Evolutionary conservation across 805 yeast species (phyloP).

Genomic region (Yarrowia yakushimensis): DNA sequence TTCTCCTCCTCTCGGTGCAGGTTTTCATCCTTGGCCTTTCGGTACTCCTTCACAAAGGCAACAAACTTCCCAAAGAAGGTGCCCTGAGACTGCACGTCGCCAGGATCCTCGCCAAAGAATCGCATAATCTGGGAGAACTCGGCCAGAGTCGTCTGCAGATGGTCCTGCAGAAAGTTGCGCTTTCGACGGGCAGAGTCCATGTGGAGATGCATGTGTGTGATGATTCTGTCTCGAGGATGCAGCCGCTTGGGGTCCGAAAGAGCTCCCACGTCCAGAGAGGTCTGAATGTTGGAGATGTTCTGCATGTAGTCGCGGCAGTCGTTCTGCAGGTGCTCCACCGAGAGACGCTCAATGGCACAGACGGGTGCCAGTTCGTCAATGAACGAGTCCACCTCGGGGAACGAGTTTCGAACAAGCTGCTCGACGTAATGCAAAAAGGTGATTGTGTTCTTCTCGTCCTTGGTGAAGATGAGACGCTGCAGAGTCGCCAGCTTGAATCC

Average conservation of each 20-base stretch:
- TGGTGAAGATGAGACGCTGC: constrained; percentile 83
- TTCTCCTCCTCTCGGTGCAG: constrained; percentile 77
- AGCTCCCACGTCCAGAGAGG: constrained; percentile 77
- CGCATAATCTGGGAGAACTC: constrained; percentile 72
- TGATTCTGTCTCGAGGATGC: constrained; percentile 79
- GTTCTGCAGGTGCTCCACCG: constrained; percentile 73
- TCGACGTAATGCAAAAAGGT: constrained; percentile 92
- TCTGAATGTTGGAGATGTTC: constrained; percentile 63
- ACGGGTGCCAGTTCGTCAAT: constrained; percentile 66
- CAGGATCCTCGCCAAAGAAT: constrained; percentile 85
- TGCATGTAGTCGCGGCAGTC: constrained; percentile 67
- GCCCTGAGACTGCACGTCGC: constrained; percentile 61
- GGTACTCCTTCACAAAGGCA: constrained; percentile 74
- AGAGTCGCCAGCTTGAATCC: constrained; percentile 91
- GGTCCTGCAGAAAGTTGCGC: constrained; percentile 60
- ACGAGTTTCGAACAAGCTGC: constrained; percentile 73
- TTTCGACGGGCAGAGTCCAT: constrained; percentile 74
- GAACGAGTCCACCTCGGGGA: constrained; percentile 74
- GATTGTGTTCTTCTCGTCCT: constrained; percentile 81
- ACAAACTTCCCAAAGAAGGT: constrained; percentile 75
- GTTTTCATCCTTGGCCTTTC: constrained; percentile 76
- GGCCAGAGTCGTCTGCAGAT: constrained; percentile 55
- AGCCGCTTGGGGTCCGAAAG: constrained; percentile 71
- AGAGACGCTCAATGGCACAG: constrained; percentile 60
- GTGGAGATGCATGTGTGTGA: constrained; percentile 58